phyloP scores from a whole-genome alignment of 352 stramenopile species.

The Phytophthora ramorum region DNA sequence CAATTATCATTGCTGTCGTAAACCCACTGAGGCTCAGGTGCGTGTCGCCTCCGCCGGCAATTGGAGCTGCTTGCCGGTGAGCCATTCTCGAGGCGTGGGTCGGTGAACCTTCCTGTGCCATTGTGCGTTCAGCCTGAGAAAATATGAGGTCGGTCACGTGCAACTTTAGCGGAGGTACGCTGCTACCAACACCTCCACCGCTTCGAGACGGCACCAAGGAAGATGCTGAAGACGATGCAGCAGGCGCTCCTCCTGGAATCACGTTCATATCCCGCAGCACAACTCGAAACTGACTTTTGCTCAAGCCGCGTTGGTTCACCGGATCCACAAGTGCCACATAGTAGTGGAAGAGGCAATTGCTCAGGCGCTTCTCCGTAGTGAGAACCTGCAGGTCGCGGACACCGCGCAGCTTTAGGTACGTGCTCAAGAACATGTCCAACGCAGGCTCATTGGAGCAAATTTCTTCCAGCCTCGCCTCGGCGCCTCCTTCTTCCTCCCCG shows the following conservation, averaged over 20 bases:
- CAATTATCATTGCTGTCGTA: constrained; percentile 63
- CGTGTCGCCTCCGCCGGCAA: constrained; percentile 15
- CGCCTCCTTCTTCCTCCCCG: constrained; percentile 31
- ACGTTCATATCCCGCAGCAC: constrained; percentile 61
- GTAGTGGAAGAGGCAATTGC: constrained; percentile 74
- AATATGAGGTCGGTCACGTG: constrained; percentile 74
- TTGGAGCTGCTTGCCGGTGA: constrained; percentile 35
- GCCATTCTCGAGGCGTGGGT: constrained; percentile 32
- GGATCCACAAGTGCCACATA: constrained; percentile 67
- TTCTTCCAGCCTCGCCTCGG: constrained; percentile 47
- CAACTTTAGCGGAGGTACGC: constrained; percentile 52
- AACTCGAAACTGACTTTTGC: constrained; percentile 71
- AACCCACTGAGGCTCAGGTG: constrained; percentile 55
- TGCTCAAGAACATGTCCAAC: constrained; percentile 65
- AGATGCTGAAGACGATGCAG: constrained; percentile 5
- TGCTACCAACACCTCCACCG: constrained; percentile 5
- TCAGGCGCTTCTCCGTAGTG: constrained; percentile 65
- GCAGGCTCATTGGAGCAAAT: constrained; percentile 64
- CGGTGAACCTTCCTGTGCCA: constrained; percentile 40
- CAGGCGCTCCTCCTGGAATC: constrained; percentile 33
- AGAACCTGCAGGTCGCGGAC: constrained; percentile 60
- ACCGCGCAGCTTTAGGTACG: constrained; percentile 53
- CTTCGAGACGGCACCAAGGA: constrained; percentile 22
- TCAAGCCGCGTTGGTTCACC: constrained; percentile 50
- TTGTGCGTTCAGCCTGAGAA: constrained; percentile 49